phyloP scores from a whole-genome alignment of 345 rosid genomes.

The Crucihimalaya himalaica region DNA sequence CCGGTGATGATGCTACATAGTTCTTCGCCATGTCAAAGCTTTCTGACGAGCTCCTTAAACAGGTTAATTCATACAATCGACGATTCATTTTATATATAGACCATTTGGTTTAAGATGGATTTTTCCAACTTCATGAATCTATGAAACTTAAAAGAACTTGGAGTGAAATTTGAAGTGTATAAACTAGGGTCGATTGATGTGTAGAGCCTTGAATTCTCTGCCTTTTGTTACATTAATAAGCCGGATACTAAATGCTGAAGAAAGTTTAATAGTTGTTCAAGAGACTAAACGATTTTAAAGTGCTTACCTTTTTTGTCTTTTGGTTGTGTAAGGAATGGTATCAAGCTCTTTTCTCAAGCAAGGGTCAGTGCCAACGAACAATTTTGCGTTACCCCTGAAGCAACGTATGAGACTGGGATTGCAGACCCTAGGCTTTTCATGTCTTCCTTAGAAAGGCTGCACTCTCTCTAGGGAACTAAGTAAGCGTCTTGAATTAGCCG shows the following conservation, averaged over 20 bases:
- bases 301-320: constrained; percentile 17
- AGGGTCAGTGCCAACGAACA: constrained; percentile 53
- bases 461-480: too few relatives aligned
- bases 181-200: too few relatives aligned
- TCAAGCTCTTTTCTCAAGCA: constrained; percentile 79
- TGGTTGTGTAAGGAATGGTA: constrained; percentile 60
- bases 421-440: constrained; percentile 64
- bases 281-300: constrained; percentile 24
- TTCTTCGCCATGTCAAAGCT: too few relatives aligned
- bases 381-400: constrained; percentile 63
- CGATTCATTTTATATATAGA: too few relatives aligned
- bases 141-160: too few relatives aligned
- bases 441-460: constrained; percentile 74
- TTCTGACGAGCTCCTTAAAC: too few relatives aligned
- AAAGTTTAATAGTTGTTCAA: constrained; percentile 30
- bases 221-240: constrained; percentile 31
- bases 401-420: constrained; percentile 67
- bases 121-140: too few relatives aligned
- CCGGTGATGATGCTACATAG: too few relatives aligned
- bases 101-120: too few relatives aligned
- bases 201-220: constrained; percentile 34
- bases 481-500: too few relatives aligned
- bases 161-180: too few relatives aligned
- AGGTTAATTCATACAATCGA: too few relatives aligned
- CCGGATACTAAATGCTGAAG: constrained; percentile 30